Conservation (phyloP, 1,139 yeast species). For the Arxiozyma heterogenica region DNA sequence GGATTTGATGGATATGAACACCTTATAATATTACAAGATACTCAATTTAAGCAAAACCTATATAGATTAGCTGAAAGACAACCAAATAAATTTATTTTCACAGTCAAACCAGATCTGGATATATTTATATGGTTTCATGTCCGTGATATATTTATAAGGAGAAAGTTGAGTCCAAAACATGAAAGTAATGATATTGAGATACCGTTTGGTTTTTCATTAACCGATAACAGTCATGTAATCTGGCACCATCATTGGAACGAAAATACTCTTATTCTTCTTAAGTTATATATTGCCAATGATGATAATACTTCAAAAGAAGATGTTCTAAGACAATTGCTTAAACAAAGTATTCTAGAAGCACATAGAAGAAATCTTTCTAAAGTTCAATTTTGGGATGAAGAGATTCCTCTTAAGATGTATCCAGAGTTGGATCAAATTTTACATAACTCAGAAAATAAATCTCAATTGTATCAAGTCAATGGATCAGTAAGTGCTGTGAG, state of each 20-base stretch:
- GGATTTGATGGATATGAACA: slow-evolving; percentile 31
- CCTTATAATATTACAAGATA: slow-evolving; percentile 29
- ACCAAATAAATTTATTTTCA: slow-evolving; percentile 27
- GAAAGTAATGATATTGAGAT: slow-evolving; percentile 9
- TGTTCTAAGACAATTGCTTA: slow-evolving; percentile 14
- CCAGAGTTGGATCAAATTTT: slow-evolving; percentile 16
- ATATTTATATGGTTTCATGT: slow-evolving; percentile 37
- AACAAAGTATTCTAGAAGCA: slow-evolving; percentile 21
- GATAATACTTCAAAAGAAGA: slow-evolving; percentile 12
- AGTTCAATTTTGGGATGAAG: slow-evolving; percentile 30
- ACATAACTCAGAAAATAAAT: slow-evolving; percentile 13
- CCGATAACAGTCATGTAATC: slow-evolving; percentile 31
- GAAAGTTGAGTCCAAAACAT: slow-evolving; percentile 9
- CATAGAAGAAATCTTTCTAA: slow-evolving; percentile 12
- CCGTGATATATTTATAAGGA: slow-evolving; percentile 35
- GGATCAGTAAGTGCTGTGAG: slow-evolving; percentile 29
- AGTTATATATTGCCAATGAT: slow-evolving; percentile 15
- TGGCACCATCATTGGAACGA: slow-evolving; percentile 43
- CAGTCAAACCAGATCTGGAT: slow-evolving; percentile 34
- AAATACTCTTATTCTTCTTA: slow-evolving; percentile 31
- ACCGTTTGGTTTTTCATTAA: slow-evolving; percentile 31
- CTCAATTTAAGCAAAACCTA: slow-evolving; percentile 23
- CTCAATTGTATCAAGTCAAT: slow-evolving; percentile 20
- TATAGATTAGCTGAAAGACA: slow-evolving; percentile 27
- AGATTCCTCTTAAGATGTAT: slow-evolving; percentile 19